These are phyloP conservation scores for Neoscytalidium dimidiatum DNA, from an alignment of 2,329 filamentous ascomycete species.

Conservation along the genomic window DNA sequence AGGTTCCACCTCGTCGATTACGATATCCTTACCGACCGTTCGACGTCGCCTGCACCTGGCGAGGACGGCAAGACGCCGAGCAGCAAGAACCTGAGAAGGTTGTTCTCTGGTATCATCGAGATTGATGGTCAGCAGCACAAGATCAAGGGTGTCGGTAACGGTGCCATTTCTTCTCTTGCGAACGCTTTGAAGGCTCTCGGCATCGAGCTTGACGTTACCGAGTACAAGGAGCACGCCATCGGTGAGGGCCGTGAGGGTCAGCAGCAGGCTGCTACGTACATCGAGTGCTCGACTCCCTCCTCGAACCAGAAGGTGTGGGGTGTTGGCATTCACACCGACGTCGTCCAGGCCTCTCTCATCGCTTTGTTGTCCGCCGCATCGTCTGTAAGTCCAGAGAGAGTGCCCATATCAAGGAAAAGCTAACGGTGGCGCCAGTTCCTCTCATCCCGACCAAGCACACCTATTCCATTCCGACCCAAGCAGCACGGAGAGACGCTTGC, in stretches of 20 bases:
- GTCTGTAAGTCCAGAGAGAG: conserved; percentile 63
- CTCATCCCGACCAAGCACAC: conserved; percentile 68
- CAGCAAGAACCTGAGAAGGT: conserved; percentile 74
- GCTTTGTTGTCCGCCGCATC: conserved; percentile 83
- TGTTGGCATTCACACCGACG: conserved; percentile 88
- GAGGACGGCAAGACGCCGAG: conserved; percentile 71
- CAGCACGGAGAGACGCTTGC: conserved; percentile 47
- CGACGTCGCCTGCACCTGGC: conserved; percentile 69
- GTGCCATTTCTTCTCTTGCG: conserved; percentile 85
- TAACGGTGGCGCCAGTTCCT: conserved; percentile 61
- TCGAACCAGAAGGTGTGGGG: conserved; percentile 80
- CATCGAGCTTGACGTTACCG: conserved; percentile 84
- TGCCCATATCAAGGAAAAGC: conserved; percentile 3
- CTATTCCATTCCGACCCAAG: conserved; percentile 62
- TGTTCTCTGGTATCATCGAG: conserved; percentile 82
- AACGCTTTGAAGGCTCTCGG: conserved; percentile 77
- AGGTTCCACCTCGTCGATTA: conserved; percentile 90
- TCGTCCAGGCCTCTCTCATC: conserved; percentile 85
- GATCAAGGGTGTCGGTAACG: conserved; percentile 80
- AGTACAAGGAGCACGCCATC: conserved; percentile 97
- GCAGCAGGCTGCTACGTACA: conserved; percentile 93
- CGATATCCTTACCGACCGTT: conserved; percentile 82
- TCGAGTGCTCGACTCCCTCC: conserved; percentile 75
- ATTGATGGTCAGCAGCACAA: conserved; percentile 79
- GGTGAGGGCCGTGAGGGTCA: conserved; percentile 82